phyloP scores from a whole-genome alignment of 495 filamentous ascomycete genomes.

The Terfezia claveryi region DNA sequence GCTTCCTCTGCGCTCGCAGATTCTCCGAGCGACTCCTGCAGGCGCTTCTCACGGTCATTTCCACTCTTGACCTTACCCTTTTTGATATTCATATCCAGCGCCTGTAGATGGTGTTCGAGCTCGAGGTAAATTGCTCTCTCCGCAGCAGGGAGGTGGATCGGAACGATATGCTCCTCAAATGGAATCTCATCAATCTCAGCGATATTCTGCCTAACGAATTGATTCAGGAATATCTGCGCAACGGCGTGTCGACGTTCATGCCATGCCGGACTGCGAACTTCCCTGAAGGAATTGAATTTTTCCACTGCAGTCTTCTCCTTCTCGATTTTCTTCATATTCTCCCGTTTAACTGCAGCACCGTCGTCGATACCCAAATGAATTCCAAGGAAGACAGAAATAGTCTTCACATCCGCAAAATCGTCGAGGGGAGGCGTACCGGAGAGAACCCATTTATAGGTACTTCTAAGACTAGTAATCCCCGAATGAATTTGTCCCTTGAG shows the following conservation, averaged over 20 bases:
- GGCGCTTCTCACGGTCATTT: slow-evolving; percentile 22
- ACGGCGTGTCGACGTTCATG: slow-evolving; percentile 26
- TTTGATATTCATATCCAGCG: slow-evolving; percentile 23
- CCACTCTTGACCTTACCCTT: slow-evolving; percentile 20
- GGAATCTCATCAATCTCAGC: slow-evolving; percentile 28
- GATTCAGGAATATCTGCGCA: slow-evolving; percentile 32
- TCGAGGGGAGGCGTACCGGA: slow-evolving; percentile 42
- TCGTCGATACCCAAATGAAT: slow-evolving; percentile 33
- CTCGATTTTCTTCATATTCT: slow-evolving; percentile 20
- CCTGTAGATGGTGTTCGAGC: slow-evolving; percentile 25
- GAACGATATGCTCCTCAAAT: slow-evolving; percentile 20
- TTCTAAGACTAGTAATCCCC: slow-evolving; percentile 21
- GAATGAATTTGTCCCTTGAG: slow-evolving; percentile 20
- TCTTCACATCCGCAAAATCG: slow-evolving; percentile 39
- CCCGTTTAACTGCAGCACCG: slow-evolving; percentile 19
- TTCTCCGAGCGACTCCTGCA: slow-evolving; percentile 25
- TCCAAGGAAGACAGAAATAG: slow-evolving; percentile 33
- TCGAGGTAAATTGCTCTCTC: slow-evolving; percentile 28
- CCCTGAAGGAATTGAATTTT: slow-evolving; percentile 26
- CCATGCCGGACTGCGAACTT: slow-evolving; percentile 29
- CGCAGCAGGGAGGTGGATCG: slow-evolving; percentile 21
- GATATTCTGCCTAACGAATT: slow-evolving; percentile 32
- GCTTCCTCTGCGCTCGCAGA: slow-evolving; percentile 26
- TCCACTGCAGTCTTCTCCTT: slow-evolving; percentile 26
- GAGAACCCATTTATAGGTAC: slow-evolving; percentile 37